phyloP scores from a whole-genome alignment of 2,329 filamentous ascomycete species.

The Macrophomina phaseolina region DNA sequence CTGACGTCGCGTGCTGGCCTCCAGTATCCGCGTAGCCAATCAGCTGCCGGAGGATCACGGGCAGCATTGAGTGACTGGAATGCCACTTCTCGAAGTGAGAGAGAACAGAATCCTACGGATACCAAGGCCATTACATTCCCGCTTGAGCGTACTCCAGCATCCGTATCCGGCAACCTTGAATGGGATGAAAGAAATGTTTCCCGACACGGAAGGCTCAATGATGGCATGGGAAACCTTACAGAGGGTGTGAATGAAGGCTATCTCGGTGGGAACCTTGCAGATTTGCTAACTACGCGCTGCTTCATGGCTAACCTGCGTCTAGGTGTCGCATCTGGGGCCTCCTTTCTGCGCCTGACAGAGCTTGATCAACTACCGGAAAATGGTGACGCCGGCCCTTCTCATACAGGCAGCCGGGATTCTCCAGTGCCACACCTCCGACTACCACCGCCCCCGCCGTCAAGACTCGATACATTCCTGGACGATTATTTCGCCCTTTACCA shows the following conservation, averaged over 20 bases:
- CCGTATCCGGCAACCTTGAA: conserved; percentile 17
- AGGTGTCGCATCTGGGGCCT: conserved; percentile 14
- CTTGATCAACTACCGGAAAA: background rate
- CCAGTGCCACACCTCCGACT: background rate
- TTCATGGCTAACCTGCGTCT: background rate
- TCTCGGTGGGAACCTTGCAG: background rate
- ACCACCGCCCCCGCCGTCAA: background rate
- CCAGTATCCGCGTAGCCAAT: too few relatives aligned
- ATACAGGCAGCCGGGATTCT: background rate
- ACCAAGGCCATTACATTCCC: background rate
- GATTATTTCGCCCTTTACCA: conserved; percentile 57
- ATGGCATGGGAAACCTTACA: conserved; percentile 20
- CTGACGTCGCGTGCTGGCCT: too few relatives aligned
- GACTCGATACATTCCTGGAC: conserved; percentile 39
- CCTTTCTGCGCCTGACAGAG: conserved; percentile 13
- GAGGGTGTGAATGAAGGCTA: conserved; percentile 18
- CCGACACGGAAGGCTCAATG: background rate
- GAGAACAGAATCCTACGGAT: background rate
- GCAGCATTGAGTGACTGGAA: too few relatives aligned
- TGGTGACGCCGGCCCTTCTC: background rate
- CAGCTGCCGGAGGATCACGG: too few relatives aligned
- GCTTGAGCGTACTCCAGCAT: conserved; percentile 9
- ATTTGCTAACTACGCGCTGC: too few relatives aligned
- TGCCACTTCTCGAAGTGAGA: background rate
- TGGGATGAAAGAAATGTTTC: conserved; percentile 9